phyloP scores from a whole-genome alignment of 352 stramenopile species.

The Phytophthora nicotianae region DNA sequence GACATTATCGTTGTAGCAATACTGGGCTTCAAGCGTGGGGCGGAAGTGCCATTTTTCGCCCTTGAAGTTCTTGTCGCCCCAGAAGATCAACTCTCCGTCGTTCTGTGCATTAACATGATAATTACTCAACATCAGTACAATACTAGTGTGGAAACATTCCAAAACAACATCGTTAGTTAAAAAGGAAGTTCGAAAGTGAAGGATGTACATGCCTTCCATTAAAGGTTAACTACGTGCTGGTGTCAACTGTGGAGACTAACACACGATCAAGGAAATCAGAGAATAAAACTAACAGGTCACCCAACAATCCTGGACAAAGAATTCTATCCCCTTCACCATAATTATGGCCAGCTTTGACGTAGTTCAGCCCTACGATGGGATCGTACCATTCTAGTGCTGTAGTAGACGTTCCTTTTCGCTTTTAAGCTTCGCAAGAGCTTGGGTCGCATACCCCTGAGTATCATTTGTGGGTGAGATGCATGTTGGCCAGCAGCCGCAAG shows the following conservation, averaged over 20 bases:
- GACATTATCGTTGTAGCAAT: slow-evolving; percentile 38
- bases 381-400: not conserved
- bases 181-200: slow-evolving; percentile 17
- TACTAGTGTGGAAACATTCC: not conserved
- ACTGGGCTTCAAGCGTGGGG: slow-evolving; percentile 12
- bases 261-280: too few species aligned
- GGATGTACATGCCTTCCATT: too few species aligned
- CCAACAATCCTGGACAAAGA: not conserved
- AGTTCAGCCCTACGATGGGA: not conserved
- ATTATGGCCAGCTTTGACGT: not conserved
- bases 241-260: slow-evolving; percentile 1
- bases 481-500: slow-evolving; percentile 73
- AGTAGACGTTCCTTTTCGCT: slow-evolving; percentile 35
- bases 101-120: not conserved
- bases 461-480: slow-evolving; percentile 61
- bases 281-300: not conserved
- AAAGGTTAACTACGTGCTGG: not conserved
- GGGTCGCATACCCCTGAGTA: slow-evolving; percentile 48
- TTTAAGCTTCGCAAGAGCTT: slow-evolving; percentile 50
- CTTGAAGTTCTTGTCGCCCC: slow-evolving; percentile 21
- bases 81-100: slow-evolving; percentile 19
- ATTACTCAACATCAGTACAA: not conserved
- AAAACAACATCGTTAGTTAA: not conserved
- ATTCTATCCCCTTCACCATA: too few species aligned
- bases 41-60: slow-evolving; percentile 24